Evolutionary conservation across 495 filamentous ascomycete species (phyloP).

Genomic region (Penicillium dipodomyicola): DNA sequence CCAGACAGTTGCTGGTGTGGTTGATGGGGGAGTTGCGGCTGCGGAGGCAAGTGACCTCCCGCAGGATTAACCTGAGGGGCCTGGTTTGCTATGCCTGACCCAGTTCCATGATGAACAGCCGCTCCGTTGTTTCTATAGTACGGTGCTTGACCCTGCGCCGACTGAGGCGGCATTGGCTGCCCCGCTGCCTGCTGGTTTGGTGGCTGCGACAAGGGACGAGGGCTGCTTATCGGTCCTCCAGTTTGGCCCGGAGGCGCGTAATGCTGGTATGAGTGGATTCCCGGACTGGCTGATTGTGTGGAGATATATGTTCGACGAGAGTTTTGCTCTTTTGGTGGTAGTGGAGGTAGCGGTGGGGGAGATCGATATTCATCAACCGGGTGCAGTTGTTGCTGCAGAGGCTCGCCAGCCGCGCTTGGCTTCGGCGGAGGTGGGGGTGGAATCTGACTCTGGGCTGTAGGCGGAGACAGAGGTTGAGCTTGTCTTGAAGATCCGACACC

Average conservation of each 20-base stretch:
- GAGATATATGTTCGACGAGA: conserved; percentile 13
- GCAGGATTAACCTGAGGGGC: not conserved
- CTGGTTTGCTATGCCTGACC: conserved; percentile 2
- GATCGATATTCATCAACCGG: conserved; percentile 31
- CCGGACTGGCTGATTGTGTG: conserved; percentile 11
- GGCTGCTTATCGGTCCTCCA: conserved; percentile 1
- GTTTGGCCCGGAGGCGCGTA: conserved; percentile 11
- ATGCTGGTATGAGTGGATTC: conserved; percentile 19
- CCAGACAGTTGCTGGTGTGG: conserved; percentile 14
- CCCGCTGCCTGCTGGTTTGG: not conserved
- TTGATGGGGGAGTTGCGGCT: conserved; percentile 10
- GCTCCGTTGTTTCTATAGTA: conserved; percentile 16
- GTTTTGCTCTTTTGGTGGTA: conserved; percentile 42
- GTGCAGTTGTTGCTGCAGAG: conserved; percentile 20
- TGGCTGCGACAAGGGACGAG: conserved; percentile 12
- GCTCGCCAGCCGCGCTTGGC: conserved; percentile 25
- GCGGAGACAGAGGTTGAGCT: conserved; percentile 18
- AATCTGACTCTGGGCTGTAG: conserved; percentile 13
- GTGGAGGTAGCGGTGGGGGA: conserved; percentile 39
- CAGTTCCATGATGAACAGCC: conserved; percentile 6
- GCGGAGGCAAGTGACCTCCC: conserved; percentile 1
- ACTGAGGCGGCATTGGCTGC: conserved; percentile 18
- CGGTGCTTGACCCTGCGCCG: conserved; percentile 16
- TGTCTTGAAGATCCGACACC: conserved; percentile 45
- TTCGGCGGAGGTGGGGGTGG: conserved; percentile 26